phyloP scores from a whole-genome alignment of 345 rosid genomes.

The Salix brachista region DNA sequence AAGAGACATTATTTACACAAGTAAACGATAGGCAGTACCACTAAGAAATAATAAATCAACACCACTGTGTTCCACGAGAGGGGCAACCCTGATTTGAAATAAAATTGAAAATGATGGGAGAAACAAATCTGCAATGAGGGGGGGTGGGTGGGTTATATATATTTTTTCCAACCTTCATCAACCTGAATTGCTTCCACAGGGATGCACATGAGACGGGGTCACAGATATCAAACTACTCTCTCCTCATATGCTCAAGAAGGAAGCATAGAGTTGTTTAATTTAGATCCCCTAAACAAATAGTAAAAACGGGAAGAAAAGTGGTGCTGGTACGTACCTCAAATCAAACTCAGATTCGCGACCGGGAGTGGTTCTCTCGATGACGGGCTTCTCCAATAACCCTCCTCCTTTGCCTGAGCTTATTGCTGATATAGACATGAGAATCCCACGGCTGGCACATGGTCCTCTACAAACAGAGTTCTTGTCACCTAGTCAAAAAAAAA shows the following conservation, averaged over 20 bases:
- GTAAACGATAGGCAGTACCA: background rate
- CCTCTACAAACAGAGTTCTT: conserved; percentile 44
- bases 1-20: background rate
- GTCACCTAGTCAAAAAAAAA: conserved; percentile 38
- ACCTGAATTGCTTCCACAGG: background rate
- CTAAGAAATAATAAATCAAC: background rate
- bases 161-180: background rate
- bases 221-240: background rate
- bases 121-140: background rate
- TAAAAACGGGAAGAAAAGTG: background rate
- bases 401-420: conserved; percentile 61
- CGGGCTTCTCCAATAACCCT: conserved; percentile 66
- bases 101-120: background rate
- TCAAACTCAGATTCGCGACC: conserved; percentile 78
- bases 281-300: background rate
- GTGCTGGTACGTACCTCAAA: conserved; percentile 38
- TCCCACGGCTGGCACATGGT: conserved; percentile 44
- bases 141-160: background rate
- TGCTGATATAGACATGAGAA: conserved; percentile 49
- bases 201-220: background rate
- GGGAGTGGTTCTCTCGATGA: conserved; percentile 63
- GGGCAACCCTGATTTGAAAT: background rate
- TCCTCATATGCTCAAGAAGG: background rate
- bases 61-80: background rate
- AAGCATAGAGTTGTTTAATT: background rate